Base-by-base conservation (phyloP, 768 basidiomycete genomes). In the Coprinopsis strossmayeri region DNA sequence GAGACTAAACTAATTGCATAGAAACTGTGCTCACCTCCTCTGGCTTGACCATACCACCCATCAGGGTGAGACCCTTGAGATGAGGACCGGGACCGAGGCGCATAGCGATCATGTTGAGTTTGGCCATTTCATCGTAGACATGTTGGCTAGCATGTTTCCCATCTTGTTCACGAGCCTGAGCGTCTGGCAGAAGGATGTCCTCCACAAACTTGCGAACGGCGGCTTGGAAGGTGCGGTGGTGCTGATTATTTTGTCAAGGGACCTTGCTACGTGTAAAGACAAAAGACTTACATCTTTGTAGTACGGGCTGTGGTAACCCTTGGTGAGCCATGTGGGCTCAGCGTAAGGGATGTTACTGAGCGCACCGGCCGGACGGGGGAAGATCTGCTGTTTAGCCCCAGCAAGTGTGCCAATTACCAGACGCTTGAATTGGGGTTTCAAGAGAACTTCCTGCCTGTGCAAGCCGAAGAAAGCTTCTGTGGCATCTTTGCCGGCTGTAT, bases 381-480 rank as follows among this genome's bases (percentile, higher is more conserved):
- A 59, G 41, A 91, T 76, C 49, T 71, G 61, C 18, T 73, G 72
- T 56, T 76, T 64, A 66, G 86, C 72, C 42, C 80, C 89, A 42
- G 73, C 69, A 46, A 93, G 69, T 9, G 64, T 68, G 21, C 91
- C 91, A 48, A 94, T 80, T 48, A 79, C 74, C 10, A 93, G 72
- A 2, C 87, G 79, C 44, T 73, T 64, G 57, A 84, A 91, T 48
- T 88, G 85, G 0, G 89, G 84, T 54, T 75, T 81, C 51, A 74
- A 66, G 44, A 97, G 76, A 15, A 95, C 80, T 57, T 94, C 92
- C 25, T 82, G 77, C 15, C 90, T 78, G 62, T 97, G 94, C 34
- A 97, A 79, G 45, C 87, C 80, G 59, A 84, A 96, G 72, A 97
- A 96, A 2, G 78, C 76, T 26, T 90, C 85, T 0, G 91, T 95